Base-by-base conservation (phyloP, 192 early-diverging fungal genomes). In the Backusella circina region DNA sequence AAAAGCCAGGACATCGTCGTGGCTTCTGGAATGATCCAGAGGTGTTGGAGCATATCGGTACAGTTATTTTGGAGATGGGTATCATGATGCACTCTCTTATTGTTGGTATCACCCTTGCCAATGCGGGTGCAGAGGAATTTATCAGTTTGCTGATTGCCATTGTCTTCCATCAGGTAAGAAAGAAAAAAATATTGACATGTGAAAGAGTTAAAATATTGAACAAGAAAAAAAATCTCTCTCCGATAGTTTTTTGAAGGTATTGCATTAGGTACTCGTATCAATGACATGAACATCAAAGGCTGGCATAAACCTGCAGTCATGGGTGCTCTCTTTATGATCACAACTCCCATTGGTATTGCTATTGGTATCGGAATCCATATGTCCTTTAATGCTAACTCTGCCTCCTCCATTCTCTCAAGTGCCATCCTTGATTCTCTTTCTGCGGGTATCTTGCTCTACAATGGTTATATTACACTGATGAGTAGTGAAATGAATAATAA, bases 391-490 rank as follows among this genome's bases (percentile, higher is more conserved):
- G 85, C 86, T 1, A 77, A 84, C 7, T 86, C 88, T 0, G 65
- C 80, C 1, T 72, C 83, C 1, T 78, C 90, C 3, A 79, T 96
- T 23, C 65, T 94, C 9, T 76, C 89, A 12, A 90, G 93, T 77
- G 96, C 94, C 6, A 85, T 95, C 21, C 83, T 97, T 21, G 93
- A 97, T 66, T 81, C 91, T 3, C 39, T 95, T 32, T 93, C 92
- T 2, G 91, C 94, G 0, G 95, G 95, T 10, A 95, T 96, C 21
- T 75, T 97, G 30, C 75, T 96, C 16, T 95, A 96, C 80, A 91
- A 87, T 64, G 88, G 92, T 1, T 82, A 93, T 44, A 90, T 91
- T 39, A 89, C 94, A 61, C 76, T 96, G 57, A 90, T 96, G 71
- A 85, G 88, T 3, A 82, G 85, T 28, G 93, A 96, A 72, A 86